phyloP scores from a whole-genome alignment of 1,284 basidiomycete species.

The Bondarzewia mesenterica region DNA sequence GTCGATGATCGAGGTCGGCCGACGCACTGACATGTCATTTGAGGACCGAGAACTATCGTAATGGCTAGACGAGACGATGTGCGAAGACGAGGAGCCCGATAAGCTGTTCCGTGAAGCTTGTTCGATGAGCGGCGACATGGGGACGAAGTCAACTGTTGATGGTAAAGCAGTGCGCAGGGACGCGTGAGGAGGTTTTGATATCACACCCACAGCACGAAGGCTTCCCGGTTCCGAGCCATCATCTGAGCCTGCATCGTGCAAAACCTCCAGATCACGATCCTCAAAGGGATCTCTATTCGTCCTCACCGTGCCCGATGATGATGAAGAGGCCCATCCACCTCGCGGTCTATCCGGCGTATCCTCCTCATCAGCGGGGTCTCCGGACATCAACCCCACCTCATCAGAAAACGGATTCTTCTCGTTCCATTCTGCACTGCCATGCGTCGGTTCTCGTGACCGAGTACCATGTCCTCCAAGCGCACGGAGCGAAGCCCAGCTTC shows the following conservation, averaged over 20 bases:
- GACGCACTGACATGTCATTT: slow-evolving; percentile 17
- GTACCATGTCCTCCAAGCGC: slow-evolving; percentile 6
- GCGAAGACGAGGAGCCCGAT: slow-evolving; percentile 22
- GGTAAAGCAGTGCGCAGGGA: slow-evolving; percentile 8
- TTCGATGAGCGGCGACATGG: slow-evolving; percentile 13
- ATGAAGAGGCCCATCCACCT: slow-evolving; percentile 4
- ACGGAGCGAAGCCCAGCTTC: slow-evolving; percentile 7
- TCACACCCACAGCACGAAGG: not conserved
- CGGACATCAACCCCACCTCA: slow-evolving; percentile 25
- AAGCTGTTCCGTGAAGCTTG: slow-evolving; percentile 13
- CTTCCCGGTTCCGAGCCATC: slow-evolving; percentile 11
- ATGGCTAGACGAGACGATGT: not conserved
- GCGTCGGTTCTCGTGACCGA: slow-evolving; percentile 6
- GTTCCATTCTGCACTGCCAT: slow-evolving; percentile 30
- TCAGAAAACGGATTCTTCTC: slow-evolving; percentile 35
- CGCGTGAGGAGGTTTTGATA: not conserved
- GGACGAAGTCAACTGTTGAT: slow-evolving; percentile 11
- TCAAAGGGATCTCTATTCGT: slow-evolving; percentile 47
- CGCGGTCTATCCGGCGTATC: slow-evolving; percentile 5
- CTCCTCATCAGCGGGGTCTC: slow-evolving; percentile 2
- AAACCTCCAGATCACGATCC: slow-evolving; percentile 33
- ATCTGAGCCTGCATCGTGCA: slow-evolving; percentile 15
- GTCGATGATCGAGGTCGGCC: slow-evolving; percentile 33
- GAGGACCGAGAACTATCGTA: slow-evolving; percentile 14
- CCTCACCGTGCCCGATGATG: not conserved